Evolutionary conservation across 345 rosid species (phyloP).

Genomic region (Eucalyptus virginea): DNA sequence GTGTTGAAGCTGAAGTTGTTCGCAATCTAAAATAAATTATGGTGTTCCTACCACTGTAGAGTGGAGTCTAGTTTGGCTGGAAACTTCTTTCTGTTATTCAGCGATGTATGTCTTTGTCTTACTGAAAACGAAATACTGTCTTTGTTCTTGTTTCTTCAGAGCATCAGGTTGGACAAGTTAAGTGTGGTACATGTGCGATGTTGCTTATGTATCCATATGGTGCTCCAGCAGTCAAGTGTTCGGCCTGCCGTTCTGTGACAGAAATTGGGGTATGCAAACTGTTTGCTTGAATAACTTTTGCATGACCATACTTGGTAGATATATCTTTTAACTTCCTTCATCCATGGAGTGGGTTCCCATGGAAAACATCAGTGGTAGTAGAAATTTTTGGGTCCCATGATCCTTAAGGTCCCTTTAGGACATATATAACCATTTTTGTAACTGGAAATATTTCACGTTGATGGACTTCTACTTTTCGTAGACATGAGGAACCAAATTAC

Average conservation of each 20-base stretch:
- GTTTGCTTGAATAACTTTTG: background rate
- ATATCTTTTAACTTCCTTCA: background rate
- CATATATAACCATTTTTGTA: background rate
- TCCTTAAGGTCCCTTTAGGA: background rate
- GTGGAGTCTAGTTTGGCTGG: background rate
- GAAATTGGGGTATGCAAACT: conserved; percentile 55
- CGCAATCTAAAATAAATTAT: background rate
- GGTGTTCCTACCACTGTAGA: background rate
- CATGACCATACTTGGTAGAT: background rate
- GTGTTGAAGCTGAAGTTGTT: background rate
- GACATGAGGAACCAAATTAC: background rate
- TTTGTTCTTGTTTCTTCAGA: conserved; percentile 26
- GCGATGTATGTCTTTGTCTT: background rate
- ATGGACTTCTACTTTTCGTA: background rate
- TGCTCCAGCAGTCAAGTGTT: conserved; percentile 75
- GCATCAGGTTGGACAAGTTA: conserved; percentile 67
- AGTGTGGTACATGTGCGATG: conserved; percentile 39
- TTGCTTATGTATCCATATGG: conserved; percentile 83
- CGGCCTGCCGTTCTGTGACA: conserved; percentile 59
- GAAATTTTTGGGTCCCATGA: background rate
- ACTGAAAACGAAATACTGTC: background rate
- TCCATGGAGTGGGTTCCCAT: background rate
- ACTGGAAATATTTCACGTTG: background rate
- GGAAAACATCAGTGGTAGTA: background rate
- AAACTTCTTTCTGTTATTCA: background rate